Evolutionary conservation across 2,329 filamentous ascomycete genomes (phyloP).

Genomic region (Stromatinia cepivora): DNA sequence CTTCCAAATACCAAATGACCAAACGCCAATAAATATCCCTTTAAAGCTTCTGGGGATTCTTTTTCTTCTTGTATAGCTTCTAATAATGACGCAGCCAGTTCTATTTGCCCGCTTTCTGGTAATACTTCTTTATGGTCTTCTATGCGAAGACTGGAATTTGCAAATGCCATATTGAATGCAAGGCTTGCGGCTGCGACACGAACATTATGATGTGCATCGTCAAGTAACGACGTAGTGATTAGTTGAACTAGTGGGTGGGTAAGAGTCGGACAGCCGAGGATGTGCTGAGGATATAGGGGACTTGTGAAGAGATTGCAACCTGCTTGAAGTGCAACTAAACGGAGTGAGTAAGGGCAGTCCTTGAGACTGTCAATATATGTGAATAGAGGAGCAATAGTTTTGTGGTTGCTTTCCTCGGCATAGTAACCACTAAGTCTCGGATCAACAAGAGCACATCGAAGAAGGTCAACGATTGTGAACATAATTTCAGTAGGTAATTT

Average conservation of each 20-base stretch:
- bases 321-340: constrained; percentile 80
- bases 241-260: constrained; percentile 64
- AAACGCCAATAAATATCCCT: constrained; percentile 73
- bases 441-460: constrained; percentile 76
- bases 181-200: constrained; percentile 81
- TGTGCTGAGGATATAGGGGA: constrained; percentile 65
- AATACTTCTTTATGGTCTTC: constrained; percentile 59
- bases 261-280: constrained; percentile 55
- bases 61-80: constrained; percentile 67
- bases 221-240: constrained; percentile 75
- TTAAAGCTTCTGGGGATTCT: constrained; percentile 68
- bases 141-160: constrained; percentile 65
- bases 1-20: constrained; percentile 75
- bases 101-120: constrained; percentile 70
- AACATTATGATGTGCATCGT: constrained; percentile 70
- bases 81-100: constrained; percentile 76
- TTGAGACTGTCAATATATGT: constrained; percentile 56
- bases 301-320: constrained; percentile 83
- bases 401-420: constrained; percentile 69
- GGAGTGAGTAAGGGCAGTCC: constrained; percentile 74
- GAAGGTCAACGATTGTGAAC: constrained; percentile 83
- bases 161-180: constrained; percentile 76
- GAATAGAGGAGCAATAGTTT: constrained; percentile 63
- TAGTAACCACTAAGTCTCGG: constrained; percentile 78
- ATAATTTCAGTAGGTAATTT: constrained; percentile 63